Base-by-base conservation (phyloP, 2,329 filamentous ascomycete species). In the Arthroderma uncinatum region DNA sequence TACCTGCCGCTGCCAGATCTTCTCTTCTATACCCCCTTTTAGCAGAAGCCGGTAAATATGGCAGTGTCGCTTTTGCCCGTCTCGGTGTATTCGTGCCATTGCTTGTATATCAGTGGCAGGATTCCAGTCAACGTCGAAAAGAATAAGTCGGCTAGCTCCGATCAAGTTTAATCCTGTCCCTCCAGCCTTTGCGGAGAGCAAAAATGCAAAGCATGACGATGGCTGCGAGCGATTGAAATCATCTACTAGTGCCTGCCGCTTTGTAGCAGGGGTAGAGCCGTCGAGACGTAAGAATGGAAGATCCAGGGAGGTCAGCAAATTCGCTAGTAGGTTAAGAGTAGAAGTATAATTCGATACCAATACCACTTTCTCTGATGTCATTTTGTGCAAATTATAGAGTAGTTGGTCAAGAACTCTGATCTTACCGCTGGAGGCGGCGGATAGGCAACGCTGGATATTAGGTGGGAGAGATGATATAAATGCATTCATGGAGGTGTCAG, bases 121-220 rank as follows among this genome's bases (percentile, higher is more conserved):
- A 64, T 89, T 89, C 85, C 85, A 89, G 69, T 88, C 85, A 7
- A 86, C 80, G 63, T 89, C 85, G 63, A 86, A 88, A 1, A 89
- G 79, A 4, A 88, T 74, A 1, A 89, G 78, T 21, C 85, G 79
- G 33, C 82, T 85, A 4, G 84, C 85, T 8, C 85, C 85, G 53
- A 85, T 83, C 3, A 89, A 76, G 63, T 88, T 88, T 48, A 89
- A 74, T 1, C 85, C 85, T 0, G 81, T 78, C 2, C 85, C 85
- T 4, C 85, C 85, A 40, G 84, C 82, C 68, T 87, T 88, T 1
- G 85, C 84, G 14, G 85, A 88, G 0, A 89, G 78, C 2, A 89
- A 74, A 63, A 89, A 87, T 0, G 84, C 83, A 63, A 88, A 87
- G 53, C 74, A 79, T 4, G 76, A 71, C n/a, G 72, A 73, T 40